phyloP scores from a whole-genome alignment of 192 early-diverging fungal species.

The Kappamyces sp. region DNA sequence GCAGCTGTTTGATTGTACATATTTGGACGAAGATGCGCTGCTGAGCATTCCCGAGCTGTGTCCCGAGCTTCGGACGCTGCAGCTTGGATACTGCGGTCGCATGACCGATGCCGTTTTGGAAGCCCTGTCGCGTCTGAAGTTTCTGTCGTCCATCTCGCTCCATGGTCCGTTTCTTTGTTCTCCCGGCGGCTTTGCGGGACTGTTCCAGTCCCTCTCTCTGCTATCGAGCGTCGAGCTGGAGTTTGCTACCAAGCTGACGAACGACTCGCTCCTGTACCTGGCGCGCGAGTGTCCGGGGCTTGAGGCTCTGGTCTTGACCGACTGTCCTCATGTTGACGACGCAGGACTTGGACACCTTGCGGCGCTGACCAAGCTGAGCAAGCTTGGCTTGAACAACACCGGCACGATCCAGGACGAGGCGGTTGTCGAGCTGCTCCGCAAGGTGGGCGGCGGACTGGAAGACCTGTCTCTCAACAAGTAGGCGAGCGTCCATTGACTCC shows the following conservation, averaged over 20 bases:
- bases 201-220: not conserved
- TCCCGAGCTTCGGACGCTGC: not conserved
- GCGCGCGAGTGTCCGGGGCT: not conserved
- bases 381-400: not conserved
- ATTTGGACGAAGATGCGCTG: not conserved
- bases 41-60: not conserved
- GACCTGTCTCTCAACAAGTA: constrained; percentile 4
- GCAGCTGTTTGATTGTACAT: constrained; percentile 63
- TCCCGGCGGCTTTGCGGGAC: not conserved
- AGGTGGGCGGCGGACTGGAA: not conserved
- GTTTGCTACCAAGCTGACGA: constrained; percentile 4
- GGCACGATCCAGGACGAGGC: not conserved
- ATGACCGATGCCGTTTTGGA: constrained; percentile 8
- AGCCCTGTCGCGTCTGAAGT: not conserved
- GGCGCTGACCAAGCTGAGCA: not conserved
- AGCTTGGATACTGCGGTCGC: constrained; percentile 2
- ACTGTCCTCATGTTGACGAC: not conserved
- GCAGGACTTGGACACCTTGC: not conserved
- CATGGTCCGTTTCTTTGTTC: constrained; percentile 1
- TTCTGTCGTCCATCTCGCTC: not conserved
- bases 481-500: not conserved
- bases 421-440: not conserved
- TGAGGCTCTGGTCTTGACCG: not conserved
- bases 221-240: not conserved
- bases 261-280: not conserved